Percentiles rank a stretch among this genome's conserved stretches.
Evolutionary conservation across 73 alveolate species (phyloP).

Genomic region (Paramecium primaurelia): DNA sequence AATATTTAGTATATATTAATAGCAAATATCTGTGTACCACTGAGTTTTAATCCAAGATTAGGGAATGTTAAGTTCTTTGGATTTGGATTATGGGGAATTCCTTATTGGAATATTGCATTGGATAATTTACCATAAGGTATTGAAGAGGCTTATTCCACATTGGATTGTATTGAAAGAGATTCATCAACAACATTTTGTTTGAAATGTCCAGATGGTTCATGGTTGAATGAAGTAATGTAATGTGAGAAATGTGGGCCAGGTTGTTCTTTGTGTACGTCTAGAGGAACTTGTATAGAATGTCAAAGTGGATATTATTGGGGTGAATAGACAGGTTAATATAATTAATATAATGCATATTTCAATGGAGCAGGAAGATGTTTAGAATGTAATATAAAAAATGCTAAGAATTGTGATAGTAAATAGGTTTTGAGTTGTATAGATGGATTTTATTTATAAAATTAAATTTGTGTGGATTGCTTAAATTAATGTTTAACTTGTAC

Average conservation of each 20-base stretch:
- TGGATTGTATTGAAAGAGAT: neutral
- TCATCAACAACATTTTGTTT: neutral
- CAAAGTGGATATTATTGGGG: constrained; percentile 9
- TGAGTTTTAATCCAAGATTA: neutral
- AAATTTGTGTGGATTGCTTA: neutral
- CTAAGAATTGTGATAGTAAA: neutral
- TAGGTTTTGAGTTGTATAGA: neutral
- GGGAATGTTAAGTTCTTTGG: neutral
- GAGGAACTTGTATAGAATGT: constrained; percentile 23
- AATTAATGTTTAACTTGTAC: neutral
- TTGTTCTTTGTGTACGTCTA: neutral
- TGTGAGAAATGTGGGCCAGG: neutral
- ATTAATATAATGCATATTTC: neutral
- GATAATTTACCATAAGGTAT: neutral
- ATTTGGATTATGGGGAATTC: constrained; percentile 13
- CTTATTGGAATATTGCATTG: neutral
- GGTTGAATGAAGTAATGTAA: neutral
- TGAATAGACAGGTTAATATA: neutral
- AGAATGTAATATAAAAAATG: neutral
- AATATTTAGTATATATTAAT: neutral
- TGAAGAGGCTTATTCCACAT: neutral
- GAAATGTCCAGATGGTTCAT: constrained; percentile 12
- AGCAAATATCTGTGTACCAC: neutral
- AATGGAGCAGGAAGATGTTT: constrained; percentile 12
- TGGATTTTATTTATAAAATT: neutral